Evolutionary conservation across 2,329 filamentous ascomycete species (phyloP).

Genomic region (Westerdykella sp.): DNA sequence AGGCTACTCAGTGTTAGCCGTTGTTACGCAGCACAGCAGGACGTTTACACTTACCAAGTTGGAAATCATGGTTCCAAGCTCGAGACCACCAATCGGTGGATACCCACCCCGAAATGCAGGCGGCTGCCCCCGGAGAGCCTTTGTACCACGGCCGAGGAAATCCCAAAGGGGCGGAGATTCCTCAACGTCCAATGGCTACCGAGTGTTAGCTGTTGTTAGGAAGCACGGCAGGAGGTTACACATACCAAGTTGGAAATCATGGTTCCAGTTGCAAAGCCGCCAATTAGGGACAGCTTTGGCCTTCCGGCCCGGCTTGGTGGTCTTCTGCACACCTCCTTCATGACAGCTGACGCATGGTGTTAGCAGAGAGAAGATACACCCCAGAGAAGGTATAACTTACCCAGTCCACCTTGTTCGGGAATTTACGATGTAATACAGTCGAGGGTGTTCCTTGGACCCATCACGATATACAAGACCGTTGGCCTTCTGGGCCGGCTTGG

Average conservation of each 20-base stretch:
- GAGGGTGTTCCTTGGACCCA: too few relatives aligned
- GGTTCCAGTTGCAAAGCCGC: constrained; percentile 81
- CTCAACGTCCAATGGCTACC: constrained; percentile 87
- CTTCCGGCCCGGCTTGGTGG: constrained; percentile 54
- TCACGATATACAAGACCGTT: constrained; percentile 23
- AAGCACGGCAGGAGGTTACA: constrained; percentile 9
- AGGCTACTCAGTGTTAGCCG: constrained; percentile 60
- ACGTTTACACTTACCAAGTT: constrained; percentile 70
- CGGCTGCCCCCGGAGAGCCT: too few relatives aligned
- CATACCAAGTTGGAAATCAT: constrained; percentile 97
- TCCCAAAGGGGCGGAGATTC: constrained; percentile 41
- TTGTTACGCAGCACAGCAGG: too few relatives aligned
- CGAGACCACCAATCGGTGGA: too few relatives aligned
- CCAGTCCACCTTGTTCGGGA: too few relatives aligned
- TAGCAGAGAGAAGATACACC: too few relatives aligned
- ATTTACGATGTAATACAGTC: too few relatives aligned
- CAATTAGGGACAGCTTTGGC: constrained; percentile 55
- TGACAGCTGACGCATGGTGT: constrained; percentile 54
- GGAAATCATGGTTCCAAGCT: constrained; percentile 98
- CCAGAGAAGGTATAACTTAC: too few relatives aligned
- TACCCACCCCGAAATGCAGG: too few relatives aligned
- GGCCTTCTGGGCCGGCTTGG: constrained; percentile 53
- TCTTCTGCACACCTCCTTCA: constrained; percentile 82
- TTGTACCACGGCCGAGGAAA: too few relatives aligned
- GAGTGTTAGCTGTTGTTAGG: constrained; percentile 42